Evolutionary conservation across 768 basidiomycete species (phyloP).

Genomic region (Mycena haematopus): DNA sequence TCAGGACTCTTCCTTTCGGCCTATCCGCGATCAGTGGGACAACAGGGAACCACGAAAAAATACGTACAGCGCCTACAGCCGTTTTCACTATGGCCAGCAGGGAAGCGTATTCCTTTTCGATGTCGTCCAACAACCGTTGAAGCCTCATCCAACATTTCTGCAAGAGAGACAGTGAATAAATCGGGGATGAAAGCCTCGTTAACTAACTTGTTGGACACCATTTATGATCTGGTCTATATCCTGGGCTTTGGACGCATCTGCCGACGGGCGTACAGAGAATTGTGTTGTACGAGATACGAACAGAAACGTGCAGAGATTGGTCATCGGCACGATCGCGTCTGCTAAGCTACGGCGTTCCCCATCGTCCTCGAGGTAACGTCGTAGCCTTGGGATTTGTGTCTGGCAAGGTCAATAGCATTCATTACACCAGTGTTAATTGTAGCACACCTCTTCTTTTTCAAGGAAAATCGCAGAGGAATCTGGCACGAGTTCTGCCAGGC

Average conservation of each 20-base stretch:
- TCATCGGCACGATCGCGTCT: constrained; percentile 11
- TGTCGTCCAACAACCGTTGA: not conserved
- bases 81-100: not conserved
- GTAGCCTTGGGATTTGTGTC: constrained; percentile 23
- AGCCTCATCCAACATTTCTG: not conserved
- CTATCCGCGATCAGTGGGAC: constrained; percentile 8
- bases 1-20: constrained; percentile 10
- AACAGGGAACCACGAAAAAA: not conserved
- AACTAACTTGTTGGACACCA: not conserved
- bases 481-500: constrained; percentile 6
- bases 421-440: not conserved
- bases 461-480: constrained; percentile 9
- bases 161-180: not conserved
- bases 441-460: constrained; percentile 20
- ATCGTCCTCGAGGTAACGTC: constrained; percentile 13
- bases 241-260: not conserved
- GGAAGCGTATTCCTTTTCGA: not conserved
- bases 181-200: not conserved
- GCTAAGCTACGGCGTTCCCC: constrained; percentile 23
- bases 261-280: not conserved
- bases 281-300: not conserved
- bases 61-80: constrained; percentile 17
- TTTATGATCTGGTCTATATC: not conserved
- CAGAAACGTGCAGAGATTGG: constrained; percentile 12
- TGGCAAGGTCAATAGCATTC: not conserved